phyloP scores from a whole-genome alignment of 1,284 basidiomycete species.

The Ganoderma boninense region DNA sequence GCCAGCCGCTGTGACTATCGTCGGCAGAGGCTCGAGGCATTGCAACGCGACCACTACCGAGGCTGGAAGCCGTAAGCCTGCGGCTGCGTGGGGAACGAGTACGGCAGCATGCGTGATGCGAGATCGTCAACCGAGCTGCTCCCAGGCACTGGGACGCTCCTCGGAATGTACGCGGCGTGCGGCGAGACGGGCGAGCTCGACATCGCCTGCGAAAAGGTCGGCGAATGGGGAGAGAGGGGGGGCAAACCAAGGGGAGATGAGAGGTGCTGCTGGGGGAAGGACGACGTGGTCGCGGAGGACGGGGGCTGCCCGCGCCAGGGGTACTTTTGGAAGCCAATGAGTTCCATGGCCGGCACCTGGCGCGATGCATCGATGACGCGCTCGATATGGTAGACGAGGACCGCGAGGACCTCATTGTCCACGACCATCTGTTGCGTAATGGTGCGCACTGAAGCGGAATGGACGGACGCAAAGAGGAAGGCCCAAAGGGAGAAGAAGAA shows the following conservation, averaged over 20 bases:
- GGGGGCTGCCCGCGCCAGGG: slow-evolving; percentile 29
- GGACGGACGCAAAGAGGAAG: not conserved
- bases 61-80: not conserved
- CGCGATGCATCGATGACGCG: slow-evolving; percentile 52
- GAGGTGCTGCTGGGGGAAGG: slow-evolving; percentile 35
- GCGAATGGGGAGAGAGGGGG: slow-evolving; percentile 32
- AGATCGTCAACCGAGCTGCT: not conserved
- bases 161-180: slow-evolving; percentile 25
- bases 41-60: slow-evolving; percentile 3
- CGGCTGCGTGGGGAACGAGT: slow-evolving; percentile 6
- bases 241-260: slow-evolving; percentile 29
- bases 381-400: slow-evolving; percentile 72
- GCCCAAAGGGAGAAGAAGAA: slow-evolving; percentile 3
- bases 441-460: slow-evolving; percentile 49
- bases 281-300: slow-evolving; percentile 28
- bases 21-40: not conserved
- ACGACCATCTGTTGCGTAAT: slow-evolving; percentile 75
- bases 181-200: slow-evolving; percentile 24
- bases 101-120: slow-evolving; percentile 10
- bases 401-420: slow-evolving; percentile 67
- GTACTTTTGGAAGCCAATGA: slow-evolving; percentile 63
- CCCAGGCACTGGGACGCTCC: slow-evolving; percentile 3
- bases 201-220: slow-evolving; percentile 25
- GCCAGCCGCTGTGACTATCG: not conserved
- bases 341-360: slow-evolving; percentile 61